phyloP scores from a whole-genome alignment of 2,329 filamentous ascomycete species.

The Cryphonectria naterciae region DNA sequence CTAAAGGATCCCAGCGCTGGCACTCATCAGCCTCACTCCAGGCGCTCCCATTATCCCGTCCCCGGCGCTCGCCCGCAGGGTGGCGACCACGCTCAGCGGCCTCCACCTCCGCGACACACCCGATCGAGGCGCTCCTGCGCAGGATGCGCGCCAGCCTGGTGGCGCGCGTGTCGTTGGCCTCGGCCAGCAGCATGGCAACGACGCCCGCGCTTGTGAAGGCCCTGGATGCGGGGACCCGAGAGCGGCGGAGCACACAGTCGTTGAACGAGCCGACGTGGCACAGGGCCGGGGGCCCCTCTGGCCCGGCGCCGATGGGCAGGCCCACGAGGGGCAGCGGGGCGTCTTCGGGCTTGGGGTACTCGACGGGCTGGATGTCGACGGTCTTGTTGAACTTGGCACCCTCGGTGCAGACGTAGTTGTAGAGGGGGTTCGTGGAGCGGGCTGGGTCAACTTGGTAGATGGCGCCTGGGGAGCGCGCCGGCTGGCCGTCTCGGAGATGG shows the following conservation, averaged over 20 bases:
- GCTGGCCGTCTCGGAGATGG: not conserved
- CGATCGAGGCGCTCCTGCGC: conserved; percentile 19
- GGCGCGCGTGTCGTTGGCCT: not conserved
- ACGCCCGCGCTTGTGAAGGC: not conserved
- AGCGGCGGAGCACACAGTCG: conserved; percentile 33
- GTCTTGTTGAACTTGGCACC: conserved; percentile 12
- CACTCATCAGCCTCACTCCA: not conserved
- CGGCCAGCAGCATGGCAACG: conserved; percentile 12
- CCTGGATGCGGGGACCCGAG: not conserved
- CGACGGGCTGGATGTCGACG: conserved; percentile 22
- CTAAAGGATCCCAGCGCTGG: not conserved
- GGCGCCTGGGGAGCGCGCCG: conserved; percentile 21
- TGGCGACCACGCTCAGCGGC: not conserved
- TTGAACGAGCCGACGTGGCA: conserved; percentile 40
- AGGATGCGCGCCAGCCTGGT: conserved; percentile 5
- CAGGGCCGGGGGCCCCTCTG: conserved; percentile 39
- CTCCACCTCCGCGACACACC: conserved; percentile 4
- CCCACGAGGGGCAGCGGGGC: conserved; percentile 37
- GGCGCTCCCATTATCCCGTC: not conserved
- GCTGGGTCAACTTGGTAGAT: conserved; percentile 22
- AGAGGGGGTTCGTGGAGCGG: conserved; percentile 24
- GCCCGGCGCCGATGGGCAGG: conserved; percentile 47
- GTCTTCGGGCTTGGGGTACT: conserved; percentile 12
- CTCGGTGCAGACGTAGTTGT: conserved; percentile 26
- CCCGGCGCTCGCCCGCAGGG: not conserved